Percentiles rank a stretch among this genome's conserved stretches.
These are phyloP conservation scores for Pseudozyma pruni DNA, from an alignment of 1,284 basidiomycete genomes.

Conservation along the genomic window DNA sequence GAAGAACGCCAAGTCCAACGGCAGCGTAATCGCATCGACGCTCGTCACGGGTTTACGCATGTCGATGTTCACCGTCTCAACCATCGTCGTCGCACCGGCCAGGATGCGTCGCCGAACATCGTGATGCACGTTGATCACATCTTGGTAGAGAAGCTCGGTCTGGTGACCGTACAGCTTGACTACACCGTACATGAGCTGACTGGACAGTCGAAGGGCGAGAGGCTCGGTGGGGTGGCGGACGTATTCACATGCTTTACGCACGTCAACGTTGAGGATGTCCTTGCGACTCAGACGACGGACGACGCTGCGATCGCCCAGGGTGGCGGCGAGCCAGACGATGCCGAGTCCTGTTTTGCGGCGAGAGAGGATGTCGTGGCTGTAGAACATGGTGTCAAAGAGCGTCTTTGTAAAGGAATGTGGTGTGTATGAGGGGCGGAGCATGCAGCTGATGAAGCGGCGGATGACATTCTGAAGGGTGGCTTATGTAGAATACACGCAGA, in stretches of 20 bases:
- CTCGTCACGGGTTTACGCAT: constrained; percentile 27
- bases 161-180: constrained; percentile 52
- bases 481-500: constrained; percentile 12
- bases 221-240: constrained; percentile 44
- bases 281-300: constrained; percentile 43
- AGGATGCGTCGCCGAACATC: constrained; percentile 29
- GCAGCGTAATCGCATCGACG: constrained; percentile 37
- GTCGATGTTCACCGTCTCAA: constrained; percentile 23
- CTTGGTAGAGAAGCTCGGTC: constrained; percentile 33
- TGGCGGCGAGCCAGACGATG: constrained; percentile 62
- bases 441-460: background rate
- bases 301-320: constrained; percentile 42
- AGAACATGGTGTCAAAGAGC: constrained; percentile 43
- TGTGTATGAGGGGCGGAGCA: background rate
- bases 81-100: background rate
- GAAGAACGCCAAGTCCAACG: constrained; percentile 34
- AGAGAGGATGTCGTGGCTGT: constrained; percentile 53
- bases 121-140: constrained; percentile 29
- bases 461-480: background rate
- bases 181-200: constrained; percentile 56
- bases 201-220: constrained; percentile 54
- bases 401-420: too few species aligned
- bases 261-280: constrained; percentile 46
- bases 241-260: constrained; percentile 38
- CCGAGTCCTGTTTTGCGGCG: constrained; percentile 49